Percentiles rank a stretch among this genome's conserved stretches.
Evolutionary conservation across 2,329 filamentous ascomycete genomes (phyloP).

Genomic region (Myotisia sp.): DNA sequence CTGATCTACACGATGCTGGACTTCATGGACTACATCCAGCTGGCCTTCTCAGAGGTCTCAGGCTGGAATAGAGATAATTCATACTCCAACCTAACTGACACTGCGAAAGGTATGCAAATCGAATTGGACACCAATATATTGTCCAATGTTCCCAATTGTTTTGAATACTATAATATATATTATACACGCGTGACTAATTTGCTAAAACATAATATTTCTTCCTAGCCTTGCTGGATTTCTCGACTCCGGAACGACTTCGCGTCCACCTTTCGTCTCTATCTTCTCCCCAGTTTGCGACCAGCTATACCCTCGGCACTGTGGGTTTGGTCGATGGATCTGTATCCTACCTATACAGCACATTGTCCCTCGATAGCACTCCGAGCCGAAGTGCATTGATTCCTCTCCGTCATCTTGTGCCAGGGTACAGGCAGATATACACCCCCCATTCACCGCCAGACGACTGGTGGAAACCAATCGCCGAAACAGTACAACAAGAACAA

Average conservation of each 20-base stretch:
- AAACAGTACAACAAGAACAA: conserved; percentile 28
- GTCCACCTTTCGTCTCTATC: conserved; percentile 83
- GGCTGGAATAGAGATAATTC: conserved; percentile 87
- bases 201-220: too few relatives aligned
- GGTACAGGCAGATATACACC: conserved; percentile 60
- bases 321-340: conserved; percentile 93
- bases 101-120: conserved; percentile 53
- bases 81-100: conserved; percentile 73
- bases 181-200: background rate
- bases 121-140: conserved; percentile 4
- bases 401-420: conserved; percentile 61
- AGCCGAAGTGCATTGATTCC: conserved; percentile 63
- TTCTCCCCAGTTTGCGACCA: conserved; percentile 83
- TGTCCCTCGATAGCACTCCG: conserved; percentile 51
- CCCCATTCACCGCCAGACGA: conserved; percentile 23
- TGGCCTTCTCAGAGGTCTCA: conserved; percentile 73
- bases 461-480: conserved; percentile 12
- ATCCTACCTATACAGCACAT: conserved; percentile 86
- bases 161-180: background rate
- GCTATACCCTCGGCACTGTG: conserved; percentile 77
- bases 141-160: background rate
- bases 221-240: conserved; percentile 71
- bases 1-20: conserved; percentile 73
- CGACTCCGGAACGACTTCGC: conserved; percentile 68
- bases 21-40: conserved; percentile 95